Evolutionary conservation across 345 rosid genomes (phyloP), one percentile per base, ranked within the genome.

Genomic region (Brassica incana): DNA sequence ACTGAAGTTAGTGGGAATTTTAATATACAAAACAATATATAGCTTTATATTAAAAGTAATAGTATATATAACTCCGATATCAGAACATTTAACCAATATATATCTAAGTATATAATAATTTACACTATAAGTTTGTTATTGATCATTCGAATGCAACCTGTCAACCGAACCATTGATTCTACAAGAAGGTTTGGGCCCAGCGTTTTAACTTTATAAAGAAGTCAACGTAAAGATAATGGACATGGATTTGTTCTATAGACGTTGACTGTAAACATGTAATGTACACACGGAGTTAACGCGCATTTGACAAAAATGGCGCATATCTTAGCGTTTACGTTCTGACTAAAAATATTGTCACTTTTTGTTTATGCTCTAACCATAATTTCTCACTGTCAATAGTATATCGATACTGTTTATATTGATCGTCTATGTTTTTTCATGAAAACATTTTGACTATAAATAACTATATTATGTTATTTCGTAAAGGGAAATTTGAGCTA

Each of bases 261-360:
- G 65, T 66, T 66, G 67, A 78, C 68, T 16, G 10, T 65, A 14
- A n/a, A 52, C 59, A 54, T 7, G 18, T 16, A 14, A 54, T 60
- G 58, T 33, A 64, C 72, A 78, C 74, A 45, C 77, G 63, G 40
- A 67, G 33, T 45, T 73, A 72, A 73, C 77, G 67, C 82, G 78
- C 56, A 43, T 18, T 58, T 58, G 69, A 69, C 33, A 69, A 58
- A 58, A 8, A 58, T 67, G 63, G 30, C 52, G 5, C 32, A 18
- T 30, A 56, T 72, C 73, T 40, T 66, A 20, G 11, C 60, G 11
- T 54, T 23, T 77, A 50, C 32, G 6, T 70, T 71, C 33, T 33
- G 56, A 48, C 52, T 18, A 43, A 30, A 61, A 48, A 6, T 77
- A 70, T 63, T 35, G 65, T 62, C 40, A 15, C 12, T 23, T 61